Percentiles rank a stretch among this genome's conserved stretches.
Evolutionary conservation across 371 early-diverging fungal species (phyloP).

Genomic region (Umbelopsis sp.): DNA sequence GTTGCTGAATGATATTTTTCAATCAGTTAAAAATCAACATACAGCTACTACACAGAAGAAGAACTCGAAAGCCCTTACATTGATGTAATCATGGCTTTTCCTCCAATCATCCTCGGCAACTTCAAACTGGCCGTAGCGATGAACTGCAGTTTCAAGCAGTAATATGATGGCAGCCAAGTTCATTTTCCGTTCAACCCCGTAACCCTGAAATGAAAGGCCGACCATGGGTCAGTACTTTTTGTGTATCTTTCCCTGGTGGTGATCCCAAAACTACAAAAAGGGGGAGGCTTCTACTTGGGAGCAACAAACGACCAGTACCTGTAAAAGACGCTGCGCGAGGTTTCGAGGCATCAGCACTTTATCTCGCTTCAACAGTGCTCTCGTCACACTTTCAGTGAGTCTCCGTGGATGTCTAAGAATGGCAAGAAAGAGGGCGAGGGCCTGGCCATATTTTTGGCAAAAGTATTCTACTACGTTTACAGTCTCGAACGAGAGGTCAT

Average conservation of each 20-base stretch:
- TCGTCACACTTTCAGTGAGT: conserved; percentile 10
- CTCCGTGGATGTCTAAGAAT: conserved; percentile 12
- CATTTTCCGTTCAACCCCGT: conserved; percentile 18
- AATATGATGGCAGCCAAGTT: not conserved
- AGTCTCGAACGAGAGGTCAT: conserved; percentile 6
- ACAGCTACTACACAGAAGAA: not conserved
- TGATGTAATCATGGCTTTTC: conserved; percentile 13
- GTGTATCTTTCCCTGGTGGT: no score
- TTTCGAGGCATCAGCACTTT: conserved; percentile 13
- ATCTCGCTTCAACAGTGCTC: conserved; percentile 11
- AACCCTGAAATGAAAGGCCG: not conserved
- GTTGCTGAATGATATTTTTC: not conserved
- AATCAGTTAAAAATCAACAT: not conserved
- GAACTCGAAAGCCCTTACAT: not conserved
- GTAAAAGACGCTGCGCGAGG: conserved; percentile 15
- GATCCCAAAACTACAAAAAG: no score
- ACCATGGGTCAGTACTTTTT: not conserved
- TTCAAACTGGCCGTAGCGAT: conserved; percentile 16
- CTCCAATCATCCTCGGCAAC: conserved; percentile 20
- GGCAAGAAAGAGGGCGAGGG: conserved; percentile 17
- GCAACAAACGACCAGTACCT: not conserved
- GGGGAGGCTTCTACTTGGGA: no score
- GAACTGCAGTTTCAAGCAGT: conserved; percentile 12
- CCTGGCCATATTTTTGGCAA: conserved; percentile 18
- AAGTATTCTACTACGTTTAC: conserved; percentile 17